phyloP scores from a whole-genome alignment of 331 rosid genomes.

The Quercus lobata region DNA sequence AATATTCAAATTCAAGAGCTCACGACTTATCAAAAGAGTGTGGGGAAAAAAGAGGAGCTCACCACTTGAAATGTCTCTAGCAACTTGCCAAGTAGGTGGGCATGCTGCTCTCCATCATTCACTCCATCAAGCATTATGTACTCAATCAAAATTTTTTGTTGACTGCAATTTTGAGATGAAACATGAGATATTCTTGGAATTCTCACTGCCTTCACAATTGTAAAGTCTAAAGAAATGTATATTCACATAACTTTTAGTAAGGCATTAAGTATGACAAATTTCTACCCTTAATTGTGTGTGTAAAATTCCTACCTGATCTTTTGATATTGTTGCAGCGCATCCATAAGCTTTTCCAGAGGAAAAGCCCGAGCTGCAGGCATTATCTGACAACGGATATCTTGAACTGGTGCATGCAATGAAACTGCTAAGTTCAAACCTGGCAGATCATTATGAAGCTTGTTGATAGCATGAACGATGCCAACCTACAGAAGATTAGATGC shows the following conservation, averaged over 20 bases:
- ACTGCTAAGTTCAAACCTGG: constrained; percentile 97
- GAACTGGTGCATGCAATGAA: constrained; percentile 93
- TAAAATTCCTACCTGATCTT: constrained; percentile 44
- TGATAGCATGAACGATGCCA: constrained; percentile 90
- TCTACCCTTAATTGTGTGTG: neutral
- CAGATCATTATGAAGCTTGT: constrained; percentile 78
- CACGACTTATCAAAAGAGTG: constrained; percentile 49
- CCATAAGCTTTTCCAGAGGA: constrained; percentile 87
- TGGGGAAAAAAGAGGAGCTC: constrained; percentile 1
- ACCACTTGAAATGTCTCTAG: constrained; percentile 89
- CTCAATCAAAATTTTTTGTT: constrained; percentile 85
- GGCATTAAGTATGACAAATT: too few species aligned
- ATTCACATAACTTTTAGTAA: neutral
- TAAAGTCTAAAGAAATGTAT: neutral
- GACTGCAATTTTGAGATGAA: constrained; percentile 31
- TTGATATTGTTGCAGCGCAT: constrained; percentile 79
- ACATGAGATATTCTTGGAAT: constrained; percentile 1
- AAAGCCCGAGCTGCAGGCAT: constrained; percentile 99
- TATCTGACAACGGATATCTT: constrained; percentile 92
- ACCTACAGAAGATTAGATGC: constrained; percentile 45
- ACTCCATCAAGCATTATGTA: constrained; percentile 97
- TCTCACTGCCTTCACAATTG: neutral
- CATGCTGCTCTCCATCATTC: constrained; percentile 89
- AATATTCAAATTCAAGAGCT: constrained; percentile 19
- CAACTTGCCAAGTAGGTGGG: constrained; percentile 85